phyloP scores from a whole-genome alignment of 1,139 yeast genomes.

The Hyphopichia burtonii region DNA sequence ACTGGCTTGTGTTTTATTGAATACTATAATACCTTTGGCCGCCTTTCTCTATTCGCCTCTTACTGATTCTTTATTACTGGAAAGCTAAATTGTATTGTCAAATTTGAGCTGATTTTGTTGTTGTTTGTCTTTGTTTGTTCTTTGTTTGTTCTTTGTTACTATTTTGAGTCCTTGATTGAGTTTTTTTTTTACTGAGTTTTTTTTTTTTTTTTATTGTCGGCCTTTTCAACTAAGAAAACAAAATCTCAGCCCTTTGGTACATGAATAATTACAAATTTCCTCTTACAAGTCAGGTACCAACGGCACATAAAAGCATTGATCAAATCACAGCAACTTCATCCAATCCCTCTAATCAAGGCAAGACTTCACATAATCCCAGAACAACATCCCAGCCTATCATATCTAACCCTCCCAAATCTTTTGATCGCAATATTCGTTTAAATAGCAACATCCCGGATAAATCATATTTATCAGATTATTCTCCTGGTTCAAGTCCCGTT shows the following conservation, averaged over 20 bases:
- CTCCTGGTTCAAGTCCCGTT: too few relatives aligned
- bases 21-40: too few relatives aligned
- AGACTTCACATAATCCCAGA: too few relatives aligned
- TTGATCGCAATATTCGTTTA: neutral
- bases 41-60: neutral
- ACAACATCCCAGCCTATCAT: too few relatives aligned
- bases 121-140: neutral
- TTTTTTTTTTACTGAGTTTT: neutral
- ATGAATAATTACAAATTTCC: constrained; percentile 1
- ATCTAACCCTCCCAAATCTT: neutral
- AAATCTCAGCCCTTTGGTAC: neutral
- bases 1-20: too few relatives aligned
- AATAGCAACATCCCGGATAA: too few relatives aligned
- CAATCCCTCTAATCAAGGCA: too few relatives aligned
- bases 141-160: constrained; percentile 1
- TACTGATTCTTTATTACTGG: neutral
- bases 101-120: neutral
- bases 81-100: neutral
- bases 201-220: neutral
- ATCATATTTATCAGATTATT: too few relatives aligned
- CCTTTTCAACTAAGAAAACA: neutral
- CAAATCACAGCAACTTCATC: too few relatives aligned
- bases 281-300: neutral
- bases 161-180: neutral
- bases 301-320: neutral